Conservation (phyloP, 495 filamentous ascomycete species). For the Corynascus novoguineensis region DNA sequence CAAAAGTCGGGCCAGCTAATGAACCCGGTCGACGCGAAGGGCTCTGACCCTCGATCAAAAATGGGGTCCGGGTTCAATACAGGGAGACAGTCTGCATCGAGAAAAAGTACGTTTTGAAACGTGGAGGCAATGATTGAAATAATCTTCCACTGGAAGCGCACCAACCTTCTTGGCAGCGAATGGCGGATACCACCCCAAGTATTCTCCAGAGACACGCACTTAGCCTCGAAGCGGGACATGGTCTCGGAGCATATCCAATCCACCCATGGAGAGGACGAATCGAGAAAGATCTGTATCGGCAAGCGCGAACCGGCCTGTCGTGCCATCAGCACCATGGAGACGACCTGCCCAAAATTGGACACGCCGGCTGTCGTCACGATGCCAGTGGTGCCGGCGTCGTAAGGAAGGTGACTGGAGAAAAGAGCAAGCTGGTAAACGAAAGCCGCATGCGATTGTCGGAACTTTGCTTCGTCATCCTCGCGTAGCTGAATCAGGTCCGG, state of each 20-base stretch:
- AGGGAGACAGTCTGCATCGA: conserved; percentile 57
- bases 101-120: conserved; percentile 56
- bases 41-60: conserved; percentile 38
- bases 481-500: conserved; percentile 1
- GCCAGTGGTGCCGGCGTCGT: conserved; percentile 45
- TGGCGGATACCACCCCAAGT: conserved; percentile 4
- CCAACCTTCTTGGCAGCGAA: conserved; percentile 7
- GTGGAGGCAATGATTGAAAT: conserved; percentile 56
- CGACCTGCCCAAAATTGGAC: conserved; percentile 25
- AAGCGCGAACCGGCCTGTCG: conserved; percentile 51
- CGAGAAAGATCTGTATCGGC: conserved; percentile 56
- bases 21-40: conserved; percentile 49
- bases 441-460: conserved; percentile 31
- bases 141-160: conserved; percentile 55
- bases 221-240: conserved; percentile 47
- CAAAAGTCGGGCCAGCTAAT: conserved; percentile 63
- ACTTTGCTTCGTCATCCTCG: neutral
- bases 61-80: conserved; percentile 48
- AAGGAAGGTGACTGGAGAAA: conserved; percentile 38
- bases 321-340: conserved; percentile 54
- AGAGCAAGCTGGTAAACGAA: conserved; percentile 38
- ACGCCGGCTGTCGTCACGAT: conserved; percentile 45
- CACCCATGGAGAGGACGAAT: conserved; percentile 46
- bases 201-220: conserved; percentile 38
- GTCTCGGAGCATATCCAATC: conserved; percentile 47